Base-by-base conservation (phyloP, 768 basidiomycete genomes). In the Leccinum subgranulosum region DNA sequence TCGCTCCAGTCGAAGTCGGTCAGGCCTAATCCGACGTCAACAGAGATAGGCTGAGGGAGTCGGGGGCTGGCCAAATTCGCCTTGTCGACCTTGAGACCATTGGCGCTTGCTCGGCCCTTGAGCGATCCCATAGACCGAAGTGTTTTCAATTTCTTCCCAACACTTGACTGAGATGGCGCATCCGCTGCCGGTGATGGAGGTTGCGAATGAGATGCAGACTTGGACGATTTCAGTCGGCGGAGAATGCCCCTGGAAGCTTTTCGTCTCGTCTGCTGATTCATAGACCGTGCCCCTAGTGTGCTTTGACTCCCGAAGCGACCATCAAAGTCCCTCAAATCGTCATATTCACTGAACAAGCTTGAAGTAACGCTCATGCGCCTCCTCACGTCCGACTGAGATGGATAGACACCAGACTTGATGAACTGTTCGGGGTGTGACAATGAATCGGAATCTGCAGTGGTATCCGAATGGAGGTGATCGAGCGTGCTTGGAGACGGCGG, bases 311-410 rank as follows among this genome's bases (percentile, higher is more conserved):
- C 89, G 61, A 93, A 94, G 9, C 88, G 81, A 43, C 92, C 92
- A 31, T 92, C 88, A 53, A 94, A 94, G 68, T 94, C 92, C 21
- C 84, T 79, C 49, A 94, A 72, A 73, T 94, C 92, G 60, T 94
- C 92, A 61, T 94, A 94, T 62, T 93, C 92, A 67, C 90, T 92
- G 71, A 90, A 90, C 31, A 77, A 76, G 64, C 85, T 84, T 2
- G 88, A 87, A 15, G 81, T 83, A n/a, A 84, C 72, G 62, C 91
- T 93, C 50, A 86, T 88, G 19, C 90, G 80, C 29, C 84, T 79
- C 54, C 73, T 72, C 31, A 67, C 65, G 61, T 82, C 82, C 28
- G 69, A 52, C 47, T 69, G 65, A 19, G 60, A 69, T 47, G 66
- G 69, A 53, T 73, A 73, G 49, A 73, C 61, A 49, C 56, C 63